These are phyloP conservation scores for Tolypocladium paradoxum DNA, from an alignment of 2,329 filamentous ascomycete species.

Conservation along the genomic window DNA sequence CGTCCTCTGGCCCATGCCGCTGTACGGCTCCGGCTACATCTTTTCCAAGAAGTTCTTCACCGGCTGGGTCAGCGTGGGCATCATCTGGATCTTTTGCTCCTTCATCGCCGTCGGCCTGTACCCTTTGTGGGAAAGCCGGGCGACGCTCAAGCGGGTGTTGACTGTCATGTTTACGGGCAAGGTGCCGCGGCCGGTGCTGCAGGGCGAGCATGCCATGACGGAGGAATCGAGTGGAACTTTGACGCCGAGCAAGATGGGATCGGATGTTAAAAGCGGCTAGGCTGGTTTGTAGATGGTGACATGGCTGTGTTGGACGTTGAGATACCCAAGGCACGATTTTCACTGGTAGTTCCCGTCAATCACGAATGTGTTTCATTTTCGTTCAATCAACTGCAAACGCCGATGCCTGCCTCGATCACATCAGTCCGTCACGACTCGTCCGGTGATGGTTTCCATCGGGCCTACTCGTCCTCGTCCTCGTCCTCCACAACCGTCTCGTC, in stretches of 20 bases:
- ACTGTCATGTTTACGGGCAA: slow-evolving; percentile 8
- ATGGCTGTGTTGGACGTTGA: neutral
- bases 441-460: too few relatives aligned
- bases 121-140: slow-evolving; percentile 68
- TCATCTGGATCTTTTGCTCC: slow-evolving; percentile 64
- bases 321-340: neutral
- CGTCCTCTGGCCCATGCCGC: slow-evolving; percentile 83
- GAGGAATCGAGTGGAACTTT: slow-evolving; percentile 1
- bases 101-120: slow-evolving; percentile 66
- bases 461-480: too few relatives aligned
- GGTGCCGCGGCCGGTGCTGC: neutral
- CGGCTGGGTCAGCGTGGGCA: slow-evolving; percentile 60
- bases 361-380: too few relatives aligned
- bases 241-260: slow-evolving; percentile 3
- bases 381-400: too few relatives aligned
- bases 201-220: neutral
- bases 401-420: too few relatives aligned
- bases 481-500: too few relatives aligned
- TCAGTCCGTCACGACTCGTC: too few relatives aligned
- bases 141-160: slow-evolving; percentile 31
- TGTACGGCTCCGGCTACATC: slow-evolving; percentile 75
- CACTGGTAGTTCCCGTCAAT: too few relatives aligned
- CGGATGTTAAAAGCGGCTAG: neutral
- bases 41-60: slow-evolving; percentile 51
- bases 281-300: neutral